Conservation (phyloP, 805 yeast species). For the Monosporozyma siamensis region DNA sequence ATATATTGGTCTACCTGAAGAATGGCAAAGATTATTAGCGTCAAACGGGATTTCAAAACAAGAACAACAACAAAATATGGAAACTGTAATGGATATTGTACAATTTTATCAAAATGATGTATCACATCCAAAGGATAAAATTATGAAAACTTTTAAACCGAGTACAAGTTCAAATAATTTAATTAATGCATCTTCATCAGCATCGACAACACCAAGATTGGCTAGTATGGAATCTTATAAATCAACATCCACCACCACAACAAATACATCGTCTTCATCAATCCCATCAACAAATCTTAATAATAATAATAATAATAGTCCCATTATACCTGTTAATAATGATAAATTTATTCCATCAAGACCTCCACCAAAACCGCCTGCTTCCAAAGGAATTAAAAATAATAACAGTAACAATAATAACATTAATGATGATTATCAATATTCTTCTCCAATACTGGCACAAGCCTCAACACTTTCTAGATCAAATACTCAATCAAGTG, state of each 20-base stretch:
- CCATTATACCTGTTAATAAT: constrained; percentile 5
- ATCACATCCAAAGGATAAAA: constrained; percentile 33
- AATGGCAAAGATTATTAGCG: constrained; percentile 77
- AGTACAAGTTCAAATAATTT: not conserved
- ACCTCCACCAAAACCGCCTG: constrained; percentile 59
- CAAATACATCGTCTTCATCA: constrained; percentile 4
- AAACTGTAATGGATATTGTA: constrained; percentile 86
- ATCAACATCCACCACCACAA: not conserved
- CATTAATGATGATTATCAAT: constrained; percentile 1
- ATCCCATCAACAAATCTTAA: not conserved
- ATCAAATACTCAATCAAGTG: constrained; percentile 15
- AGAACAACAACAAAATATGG: constrained; percentile 87
- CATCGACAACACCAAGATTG: constrained; percentile 6
- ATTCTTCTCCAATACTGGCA: not conserved
- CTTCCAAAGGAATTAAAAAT: constrained; percentile 8
- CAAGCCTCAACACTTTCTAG: constrained; percentile 8
- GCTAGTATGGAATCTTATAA: constrained; percentile 1
- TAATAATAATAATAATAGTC: not conserved
- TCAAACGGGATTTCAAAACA: constrained; percentile 81
- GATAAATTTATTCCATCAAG: constrained; percentile 49
- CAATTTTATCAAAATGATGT: constrained; percentile 64
- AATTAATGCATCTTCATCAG: constrained; percentile 3
- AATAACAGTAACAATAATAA: not conserved
- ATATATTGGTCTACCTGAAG: constrained; percentile 85
- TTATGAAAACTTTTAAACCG: constrained; percentile 31